These are phyloP conservation scores for Elongisporangium anandrum DNA, from an alignment of 352 stramenopile genomes.

Conservation along the genomic window DNA sequence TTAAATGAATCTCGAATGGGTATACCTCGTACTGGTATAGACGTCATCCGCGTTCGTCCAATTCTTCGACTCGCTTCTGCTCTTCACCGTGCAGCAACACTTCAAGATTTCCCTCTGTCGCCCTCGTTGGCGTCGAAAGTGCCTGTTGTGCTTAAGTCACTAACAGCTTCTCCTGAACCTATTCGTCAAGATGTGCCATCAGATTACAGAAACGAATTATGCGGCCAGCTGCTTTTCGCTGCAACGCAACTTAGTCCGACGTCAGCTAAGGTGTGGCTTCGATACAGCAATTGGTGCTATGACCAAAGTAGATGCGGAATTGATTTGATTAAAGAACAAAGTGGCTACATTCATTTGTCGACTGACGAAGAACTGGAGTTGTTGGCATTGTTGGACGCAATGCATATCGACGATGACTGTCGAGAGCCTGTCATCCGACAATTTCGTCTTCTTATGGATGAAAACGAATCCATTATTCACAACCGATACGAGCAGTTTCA, in stretches of 20 bases:
- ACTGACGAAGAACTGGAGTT: conserved; percentile 37
- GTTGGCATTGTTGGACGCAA: conserved; percentile 28
- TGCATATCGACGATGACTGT: conserved; percentile 24
- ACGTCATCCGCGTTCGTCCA: conserved; percentile 7
- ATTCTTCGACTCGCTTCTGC: neutral
- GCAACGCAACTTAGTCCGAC: conserved; percentile 29
- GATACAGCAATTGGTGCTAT: conserved; percentile 76
- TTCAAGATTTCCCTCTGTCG: neutral
- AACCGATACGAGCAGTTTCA: conserved; percentile 29
- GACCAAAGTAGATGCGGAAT: conserved; percentile 36
- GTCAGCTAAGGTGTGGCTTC: conserved; percentile 45
- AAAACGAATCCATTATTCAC: conserved; percentile 30
- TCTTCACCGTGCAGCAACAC: neutral
- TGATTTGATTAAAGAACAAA: conserved; percentile 33
- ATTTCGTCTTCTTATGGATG: conserved; percentile 56
- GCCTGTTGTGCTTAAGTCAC: neutral
- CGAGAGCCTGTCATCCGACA: conserved; percentile 26
- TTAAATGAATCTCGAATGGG: neutral
- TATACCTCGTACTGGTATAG: neutral
- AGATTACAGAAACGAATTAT: conserved; percentile 8
- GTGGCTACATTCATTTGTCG: conserved; percentile 47
- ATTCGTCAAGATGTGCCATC: conserved; percentile 17
- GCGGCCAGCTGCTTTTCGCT: conserved; percentile 10
- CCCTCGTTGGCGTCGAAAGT: neutral
- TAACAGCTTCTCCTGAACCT: neutral